These are phyloP conservation scores for Tuber indicum DNA, from an alignment of 495 filamentous ascomycete species.

Conservation along the genomic window DNA sequence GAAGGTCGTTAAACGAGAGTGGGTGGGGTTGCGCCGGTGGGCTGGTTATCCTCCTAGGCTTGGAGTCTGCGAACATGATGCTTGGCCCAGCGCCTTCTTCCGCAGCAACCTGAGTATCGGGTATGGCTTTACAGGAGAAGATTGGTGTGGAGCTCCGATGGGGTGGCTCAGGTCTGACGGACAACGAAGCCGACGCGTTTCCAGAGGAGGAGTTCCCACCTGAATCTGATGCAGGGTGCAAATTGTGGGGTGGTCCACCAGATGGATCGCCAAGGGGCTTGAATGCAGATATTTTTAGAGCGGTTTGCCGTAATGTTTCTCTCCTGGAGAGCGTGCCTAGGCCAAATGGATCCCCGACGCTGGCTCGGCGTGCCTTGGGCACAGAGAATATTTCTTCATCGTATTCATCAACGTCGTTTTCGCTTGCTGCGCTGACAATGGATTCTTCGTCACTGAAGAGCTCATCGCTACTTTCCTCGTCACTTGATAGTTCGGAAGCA, in stretches of 20 bases:
- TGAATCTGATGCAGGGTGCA: not conserved
- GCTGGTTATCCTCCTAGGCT: constrained; percentile 30
- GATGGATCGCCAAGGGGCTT: constrained; percentile 7
- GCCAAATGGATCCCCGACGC: constrained; percentile 36
- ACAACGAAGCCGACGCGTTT: not conserved
- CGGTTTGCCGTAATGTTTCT: constrained; percentile 27
- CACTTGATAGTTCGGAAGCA: constrained; percentile 44
- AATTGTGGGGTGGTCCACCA: not conserved
- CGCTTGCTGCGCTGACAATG: constrained; percentile 48
- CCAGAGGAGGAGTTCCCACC: constrained; percentile 18
- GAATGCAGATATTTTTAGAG: constrained; percentile 17
- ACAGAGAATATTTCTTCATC: constrained; percentile 24
- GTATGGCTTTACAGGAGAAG: constrained; percentile 69
- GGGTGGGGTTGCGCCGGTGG: constrained; percentile 23
- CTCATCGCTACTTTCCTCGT: constrained; percentile 47
- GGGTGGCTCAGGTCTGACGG: constrained; percentile 47
- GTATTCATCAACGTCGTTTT: constrained; percentile 49
- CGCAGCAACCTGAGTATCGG: constrained; percentile 59
- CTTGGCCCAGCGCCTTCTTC: constrained; percentile 60
- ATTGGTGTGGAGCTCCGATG: constrained; percentile 52
- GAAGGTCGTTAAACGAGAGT: constrained; percentile 67
- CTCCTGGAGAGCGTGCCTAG: constrained; percentile 37
- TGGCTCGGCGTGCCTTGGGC: constrained; percentile 33
- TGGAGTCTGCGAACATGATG: constrained; percentile 68
- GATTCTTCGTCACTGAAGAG: constrained; percentile 47